Percentiles rank a stretch among this genome's conserved stretches.
phyloP scores from a whole-genome alignment of 225 moss, liverwort and hornwort genomes.

The Bryum argenteum region DNA sequence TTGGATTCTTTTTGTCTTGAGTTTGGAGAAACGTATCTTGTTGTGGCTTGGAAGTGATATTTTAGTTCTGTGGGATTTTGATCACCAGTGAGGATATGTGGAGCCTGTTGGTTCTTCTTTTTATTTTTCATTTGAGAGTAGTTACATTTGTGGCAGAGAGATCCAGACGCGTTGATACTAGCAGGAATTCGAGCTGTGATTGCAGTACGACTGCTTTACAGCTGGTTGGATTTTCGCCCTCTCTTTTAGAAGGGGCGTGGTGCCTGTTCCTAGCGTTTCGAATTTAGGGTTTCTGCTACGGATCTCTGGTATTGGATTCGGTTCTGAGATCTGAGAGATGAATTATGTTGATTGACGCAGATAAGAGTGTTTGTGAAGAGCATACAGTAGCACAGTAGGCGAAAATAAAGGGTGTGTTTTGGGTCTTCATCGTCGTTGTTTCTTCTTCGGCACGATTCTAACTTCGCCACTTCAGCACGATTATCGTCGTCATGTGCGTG shows the following conservation, averaged over 20 bases:
- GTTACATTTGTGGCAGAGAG: not conserved
- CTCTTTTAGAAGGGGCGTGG: not conserved
- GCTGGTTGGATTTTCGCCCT: constrained; percentile 2
- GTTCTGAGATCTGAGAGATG: constrained; percentile 18
- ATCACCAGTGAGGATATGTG: not conserved
- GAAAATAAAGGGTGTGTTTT: constrained; percentile 59
- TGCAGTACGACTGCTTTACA: not conserved
- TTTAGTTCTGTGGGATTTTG: constrained; percentile 24
- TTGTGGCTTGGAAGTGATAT: not conserved
- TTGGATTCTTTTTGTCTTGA: not conserved
- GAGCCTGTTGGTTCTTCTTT: not conserved
- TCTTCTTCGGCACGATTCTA: constrained; percentile 20
- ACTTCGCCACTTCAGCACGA: constrained; percentile 3
- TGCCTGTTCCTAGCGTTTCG: constrained; percentile 1
- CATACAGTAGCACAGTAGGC: constrained; percentile 41
- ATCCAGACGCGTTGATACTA: not conserved
- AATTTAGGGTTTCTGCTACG: constrained; percentile 47
- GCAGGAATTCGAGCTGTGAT: constrained; percentile 16
- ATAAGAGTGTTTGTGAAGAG: constrained; percentile 61
- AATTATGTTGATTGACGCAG: constrained; percentile 36
- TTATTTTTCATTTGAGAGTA: not conserved
- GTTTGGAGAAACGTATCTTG: constrained; percentile 1
- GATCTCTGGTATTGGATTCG: not conserved
- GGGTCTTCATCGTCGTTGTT: constrained; percentile 42
- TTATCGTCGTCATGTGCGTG: constrained; percentile 30